Evolutionary conservation across 1,139 yeast genomes (phyloP).

Genomic region (Saccharomycopsis hybrid): DNA sequence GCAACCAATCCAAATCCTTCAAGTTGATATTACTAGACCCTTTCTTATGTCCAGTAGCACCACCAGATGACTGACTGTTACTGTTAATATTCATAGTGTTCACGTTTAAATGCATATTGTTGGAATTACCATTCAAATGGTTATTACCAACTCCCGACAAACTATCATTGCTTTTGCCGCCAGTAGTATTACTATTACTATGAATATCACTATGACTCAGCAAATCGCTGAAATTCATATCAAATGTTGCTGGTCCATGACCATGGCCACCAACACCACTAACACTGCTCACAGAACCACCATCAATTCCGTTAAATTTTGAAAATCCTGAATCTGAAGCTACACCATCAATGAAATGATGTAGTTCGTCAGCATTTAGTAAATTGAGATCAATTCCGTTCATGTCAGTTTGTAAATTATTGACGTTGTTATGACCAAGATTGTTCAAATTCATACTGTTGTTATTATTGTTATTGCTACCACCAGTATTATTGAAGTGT

Average conservation of each 20-base stretch:
- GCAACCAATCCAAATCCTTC: constrained; percentile 20
- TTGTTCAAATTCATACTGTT: neutral
- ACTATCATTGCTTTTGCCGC: too few species aligned
- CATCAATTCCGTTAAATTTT: too few species aligned
- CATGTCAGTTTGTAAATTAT: neutral
- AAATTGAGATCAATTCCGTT: neutral
- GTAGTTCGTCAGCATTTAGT: too few species aligned
- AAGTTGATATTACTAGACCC: constrained; percentile 6
- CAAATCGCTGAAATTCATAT: constrained; percentile 4
- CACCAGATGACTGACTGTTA: neutral
- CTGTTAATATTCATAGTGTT: neutral
- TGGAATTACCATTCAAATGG: too few species aligned
- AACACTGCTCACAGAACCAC: too few species aligned
- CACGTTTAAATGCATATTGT: neutral
- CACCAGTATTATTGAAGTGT: neutral
- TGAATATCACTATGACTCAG: neutral
- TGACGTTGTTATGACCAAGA: neutral
- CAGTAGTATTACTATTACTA: neutral
- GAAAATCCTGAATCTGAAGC: too few species aligned
- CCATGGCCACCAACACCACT: too few species aligned
- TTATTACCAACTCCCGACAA: too few species aligned
- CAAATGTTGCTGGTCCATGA: neutral
- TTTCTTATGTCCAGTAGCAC: neutral
- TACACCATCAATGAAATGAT: too few species aligned
- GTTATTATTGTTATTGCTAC: neutral